Percentiles rank a stretch among this genome's conserved stretches.
Conservation (phyloP, 1,284 basidiomycete species). For the Psilocybe mexicana region DNA sequence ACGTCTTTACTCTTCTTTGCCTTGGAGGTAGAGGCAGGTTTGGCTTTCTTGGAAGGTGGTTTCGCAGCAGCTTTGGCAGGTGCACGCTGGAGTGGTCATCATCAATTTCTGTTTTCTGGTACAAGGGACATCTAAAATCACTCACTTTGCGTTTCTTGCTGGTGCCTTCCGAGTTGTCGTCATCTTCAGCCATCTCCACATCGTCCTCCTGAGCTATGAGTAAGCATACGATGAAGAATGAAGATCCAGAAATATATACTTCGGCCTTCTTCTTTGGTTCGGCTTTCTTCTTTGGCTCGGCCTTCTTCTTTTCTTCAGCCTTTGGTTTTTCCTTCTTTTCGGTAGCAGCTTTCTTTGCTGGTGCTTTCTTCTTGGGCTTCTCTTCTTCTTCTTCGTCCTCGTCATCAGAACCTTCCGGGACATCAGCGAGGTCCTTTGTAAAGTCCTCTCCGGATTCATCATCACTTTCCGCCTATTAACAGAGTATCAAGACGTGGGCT, state of each 20-base stretch:
- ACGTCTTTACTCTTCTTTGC: conserved; percentile 42
- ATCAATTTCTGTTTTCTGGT: background rate
- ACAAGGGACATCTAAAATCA: background rate
- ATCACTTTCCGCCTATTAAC: conserved; percentile 27
- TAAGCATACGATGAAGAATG: background rate
- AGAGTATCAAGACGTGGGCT: background rate
- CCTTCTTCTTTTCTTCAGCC: conserved; percentile 29
- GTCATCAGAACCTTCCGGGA: conserved; percentile 34
- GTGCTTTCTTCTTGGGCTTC: conserved; percentile 35
- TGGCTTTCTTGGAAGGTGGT: conserved; percentile 19
- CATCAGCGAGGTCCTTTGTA: conserved; percentile 37
- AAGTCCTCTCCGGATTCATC: conserved; percentile 46
- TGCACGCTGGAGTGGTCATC: conserved; percentile 26
- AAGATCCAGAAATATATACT: conserved; percentile 8
- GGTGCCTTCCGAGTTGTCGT: conserved; percentile 28
- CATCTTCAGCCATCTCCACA: conserved; percentile 30
- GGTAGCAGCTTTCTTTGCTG: conserved; percentile 31
- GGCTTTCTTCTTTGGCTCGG: conserved; percentile 30
- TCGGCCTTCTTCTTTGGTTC: conserved; percentile 8
- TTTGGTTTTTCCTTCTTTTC: conserved; percentile 29
- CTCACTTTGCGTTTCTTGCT: conserved; percentile 49
- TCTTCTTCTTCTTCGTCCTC: conserved; percentile 36
- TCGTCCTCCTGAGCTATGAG: conserved; percentile 27
- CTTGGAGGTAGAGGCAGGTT: conserved; percentile 33
- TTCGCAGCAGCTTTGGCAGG: conserved; percentile 32